Conservation (phyloP, 257 asterid species). For the Nicotiana knightiana region DNA sequence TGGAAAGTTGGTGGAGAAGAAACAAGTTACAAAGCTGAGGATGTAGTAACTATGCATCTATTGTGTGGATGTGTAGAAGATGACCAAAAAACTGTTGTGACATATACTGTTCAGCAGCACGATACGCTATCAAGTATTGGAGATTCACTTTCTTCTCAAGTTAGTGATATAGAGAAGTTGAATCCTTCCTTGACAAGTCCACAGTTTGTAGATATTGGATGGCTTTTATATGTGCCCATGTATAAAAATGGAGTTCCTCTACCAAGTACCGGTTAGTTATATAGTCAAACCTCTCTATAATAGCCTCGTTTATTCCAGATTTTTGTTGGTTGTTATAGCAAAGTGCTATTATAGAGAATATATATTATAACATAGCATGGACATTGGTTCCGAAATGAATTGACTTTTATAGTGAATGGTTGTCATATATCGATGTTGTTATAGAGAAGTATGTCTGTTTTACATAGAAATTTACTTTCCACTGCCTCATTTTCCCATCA, state of each 20-base stretch:
- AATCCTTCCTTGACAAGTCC: slow-evolving; percentile 36
- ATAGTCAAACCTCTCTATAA: too few relatives aligned
- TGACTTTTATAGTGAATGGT: too few relatives aligned
- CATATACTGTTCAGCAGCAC: slow-evolving; percentile 43
- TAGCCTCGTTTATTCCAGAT: too few relatives aligned
- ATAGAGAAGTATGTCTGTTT: too few relatives aligned
- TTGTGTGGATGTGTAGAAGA: slow-evolving; percentile 59
- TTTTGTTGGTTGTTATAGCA: too few relatives aligned
- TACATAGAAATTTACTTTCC: neutral
- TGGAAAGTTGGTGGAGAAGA: slow-evolving; percentile 34
- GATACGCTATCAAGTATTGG: slow-evolving; percentile 45
- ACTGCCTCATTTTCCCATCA: neutral
- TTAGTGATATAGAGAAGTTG: slow-evolving; percentile 31
- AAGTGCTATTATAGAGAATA: too few relatives aligned
- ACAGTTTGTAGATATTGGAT: slow-evolving; percentile 37
- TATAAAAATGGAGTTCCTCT: slow-evolving; percentile 11
- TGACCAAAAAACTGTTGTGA: slow-evolving; percentile 41
- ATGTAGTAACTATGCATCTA: slow-evolving; percentile 30
- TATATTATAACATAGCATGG: too few relatives aligned
- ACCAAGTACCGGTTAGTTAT: neutral
- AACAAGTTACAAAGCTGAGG: slow-evolving; percentile 9
- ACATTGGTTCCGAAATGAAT: too few relatives aligned
- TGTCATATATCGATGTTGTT: too few relatives aligned
- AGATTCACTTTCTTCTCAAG: slow-evolving; percentile 35
- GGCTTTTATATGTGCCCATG: slow-evolving; percentile 60